Evolutionary conservation across 257 asterid genomes (phyloP).

Genomic region (Dorcoceras hygrometricum): DNA sequence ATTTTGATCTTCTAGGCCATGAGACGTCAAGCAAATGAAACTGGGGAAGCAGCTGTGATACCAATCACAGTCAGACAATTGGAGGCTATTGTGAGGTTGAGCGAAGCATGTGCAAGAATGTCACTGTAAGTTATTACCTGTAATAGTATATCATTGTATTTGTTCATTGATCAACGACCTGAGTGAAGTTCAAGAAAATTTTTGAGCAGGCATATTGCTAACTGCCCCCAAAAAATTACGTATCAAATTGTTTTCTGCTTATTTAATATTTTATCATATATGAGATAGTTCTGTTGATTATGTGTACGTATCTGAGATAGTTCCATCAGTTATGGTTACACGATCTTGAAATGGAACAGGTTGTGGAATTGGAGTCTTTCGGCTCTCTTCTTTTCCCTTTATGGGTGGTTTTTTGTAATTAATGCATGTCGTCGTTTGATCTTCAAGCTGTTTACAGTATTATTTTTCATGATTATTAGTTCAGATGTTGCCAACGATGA

Average conservation of each 20-base stretch:
- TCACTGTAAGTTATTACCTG: slow-evolving; percentile 63
- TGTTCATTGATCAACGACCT: not conserved
- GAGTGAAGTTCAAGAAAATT: not conserved
- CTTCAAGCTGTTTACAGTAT: slow-evolving; percentile 19
- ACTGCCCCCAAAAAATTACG: not conserved
- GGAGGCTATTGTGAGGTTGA: slow-evolving; percentile 93
- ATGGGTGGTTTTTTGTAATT: not conserved
- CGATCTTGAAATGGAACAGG: not conserved
- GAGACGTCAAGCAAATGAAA: slow-evolving; percentile 91
- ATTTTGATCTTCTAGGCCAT: slow-evolving; percentile 54
- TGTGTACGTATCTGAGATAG: too few species aligned
- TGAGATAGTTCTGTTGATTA: too few species aligned
- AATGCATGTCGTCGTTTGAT: slow-evolving; percentile 13
- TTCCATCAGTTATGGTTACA: too few species aligned
- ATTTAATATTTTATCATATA: too few species aligned
- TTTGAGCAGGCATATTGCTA: not conserved
- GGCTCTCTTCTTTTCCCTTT: not conserved
- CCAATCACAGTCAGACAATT: slow-evolving; percentile 99
- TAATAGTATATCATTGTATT: slow-evolving; percentile 1
- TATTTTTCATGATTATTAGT: slow-evolving; percentile 34
- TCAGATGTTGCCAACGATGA: slow-evolving; percentile 77
- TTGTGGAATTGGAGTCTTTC: not conserved
- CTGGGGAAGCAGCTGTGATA: slow-evolving; percentile 80
- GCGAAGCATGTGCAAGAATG: slow-evolving; percentile 94
- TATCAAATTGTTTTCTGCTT: not conserved